A percentile compares a stretch with the other conserved stretches of the same genome.
Conservation (phyloP, 2,329 filamentous ascomycete genomes). For the Penicillium sp. region DNA sequence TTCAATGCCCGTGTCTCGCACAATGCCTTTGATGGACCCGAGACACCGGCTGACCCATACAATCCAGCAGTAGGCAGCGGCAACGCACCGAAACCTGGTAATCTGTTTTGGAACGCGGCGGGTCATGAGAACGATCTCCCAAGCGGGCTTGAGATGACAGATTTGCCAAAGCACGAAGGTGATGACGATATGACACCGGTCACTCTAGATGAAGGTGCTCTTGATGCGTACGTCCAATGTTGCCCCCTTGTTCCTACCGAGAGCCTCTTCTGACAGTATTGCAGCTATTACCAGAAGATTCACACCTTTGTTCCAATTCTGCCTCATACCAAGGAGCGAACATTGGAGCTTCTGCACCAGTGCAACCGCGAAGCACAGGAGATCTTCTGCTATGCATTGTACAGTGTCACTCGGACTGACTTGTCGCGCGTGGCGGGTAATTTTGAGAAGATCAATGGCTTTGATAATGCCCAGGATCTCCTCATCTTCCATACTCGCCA, state of each 20-base stretch:
- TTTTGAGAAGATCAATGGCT: constrained; percentile 37
- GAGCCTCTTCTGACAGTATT: constrained; percentile 12
- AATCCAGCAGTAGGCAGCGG: constrained; percentile 38
- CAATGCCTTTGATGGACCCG: constrained; percentile 35
- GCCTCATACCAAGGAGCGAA: constrained; percentile 39
- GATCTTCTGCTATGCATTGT: constrained; percentile 40
- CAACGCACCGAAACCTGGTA: constrained; percentile 34
- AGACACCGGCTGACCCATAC: constrained; percentile 32
- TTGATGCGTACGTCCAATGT: constrained; percentile 36
- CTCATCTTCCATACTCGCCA: constrained; percentile 40
- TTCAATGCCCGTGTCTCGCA: constrained; percentile 37
- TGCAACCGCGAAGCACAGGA: constrained; percentile 42
- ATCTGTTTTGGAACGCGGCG: constrained; percentile 40
- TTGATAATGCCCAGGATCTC: constrained; percentile 41
- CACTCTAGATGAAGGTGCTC: constrained; percentile 38
- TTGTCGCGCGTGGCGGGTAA: constrained; percentile 32
- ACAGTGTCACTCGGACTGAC: constrained; percentile 40
- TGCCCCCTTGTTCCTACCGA: not conserved
- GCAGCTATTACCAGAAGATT: constrained; percentile 42
- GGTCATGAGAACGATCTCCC: constrained; percentile 33
- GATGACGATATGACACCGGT: constrained; percentile 37
- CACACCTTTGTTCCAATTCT: constrained; percentile 42
- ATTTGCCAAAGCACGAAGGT: constrained; percentile 31
- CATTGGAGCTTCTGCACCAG: constrained; percentile 38
- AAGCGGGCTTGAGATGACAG: constrained; percentile 32